Conservation (phyloP, 1,284 basidiomycete species). For the Tilletia setariae region DNA sequence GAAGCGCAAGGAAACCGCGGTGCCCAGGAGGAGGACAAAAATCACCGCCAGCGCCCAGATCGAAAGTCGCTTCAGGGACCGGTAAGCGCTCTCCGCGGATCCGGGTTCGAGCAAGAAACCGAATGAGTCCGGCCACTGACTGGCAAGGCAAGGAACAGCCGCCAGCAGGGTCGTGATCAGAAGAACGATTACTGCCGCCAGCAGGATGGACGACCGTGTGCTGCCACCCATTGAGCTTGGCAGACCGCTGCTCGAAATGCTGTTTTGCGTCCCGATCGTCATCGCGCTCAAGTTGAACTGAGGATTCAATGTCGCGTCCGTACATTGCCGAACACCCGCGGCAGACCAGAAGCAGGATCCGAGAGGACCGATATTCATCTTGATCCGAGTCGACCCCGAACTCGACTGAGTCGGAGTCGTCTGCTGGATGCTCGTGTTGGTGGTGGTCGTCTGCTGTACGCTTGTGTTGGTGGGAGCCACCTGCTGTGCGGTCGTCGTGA, state of each 20-base stretch:
- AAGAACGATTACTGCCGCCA: neutral
- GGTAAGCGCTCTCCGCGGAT: neutral
- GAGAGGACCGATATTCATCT: slow-evolving; percentile 1
- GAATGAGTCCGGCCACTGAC: neutral
- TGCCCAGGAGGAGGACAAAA: neutral
- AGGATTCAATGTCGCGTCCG: neutral
- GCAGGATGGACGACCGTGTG: neutral
- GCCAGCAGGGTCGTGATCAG: neutral
- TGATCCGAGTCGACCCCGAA: neutral
- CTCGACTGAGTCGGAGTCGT: neutral
- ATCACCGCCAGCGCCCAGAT: slow-evolving; percentile 1
- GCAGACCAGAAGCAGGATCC: slow-evolving; percentile 1
- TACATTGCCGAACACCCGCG: neutral
- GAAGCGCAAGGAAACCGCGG: neutral
- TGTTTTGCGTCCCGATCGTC: neutral
- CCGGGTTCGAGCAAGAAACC: slow-evolving; percentile 1
- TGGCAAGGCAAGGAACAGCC: neutral
- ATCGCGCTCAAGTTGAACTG: neutral
- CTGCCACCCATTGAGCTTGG: neutral
- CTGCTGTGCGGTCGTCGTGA: neutral
- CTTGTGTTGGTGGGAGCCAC: neutral
- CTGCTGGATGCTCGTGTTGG: neutral
- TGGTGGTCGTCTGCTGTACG: neutral
- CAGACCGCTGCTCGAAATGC: neutral
- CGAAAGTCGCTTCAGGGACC: neutral